Base-by-base conservation (phyloP, 2,329 filamentous ascomycete species). In the Mariannaea sp. region DNA sequence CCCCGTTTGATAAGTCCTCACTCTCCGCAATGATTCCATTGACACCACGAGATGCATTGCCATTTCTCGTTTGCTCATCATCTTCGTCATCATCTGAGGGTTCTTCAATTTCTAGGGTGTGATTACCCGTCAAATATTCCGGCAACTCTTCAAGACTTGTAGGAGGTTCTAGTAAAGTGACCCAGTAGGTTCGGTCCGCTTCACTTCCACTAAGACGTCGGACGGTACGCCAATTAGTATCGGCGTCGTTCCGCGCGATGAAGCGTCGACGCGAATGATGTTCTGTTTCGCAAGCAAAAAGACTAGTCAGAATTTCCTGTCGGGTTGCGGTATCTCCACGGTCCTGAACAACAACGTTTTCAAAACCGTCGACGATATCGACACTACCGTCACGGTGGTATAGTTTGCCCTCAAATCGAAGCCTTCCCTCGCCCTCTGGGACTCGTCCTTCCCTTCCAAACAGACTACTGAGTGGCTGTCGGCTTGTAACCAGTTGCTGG, bases 391-490 rank as follows among this genome's bases (percentile, higher is more conserved):
- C 82, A 4, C 74, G 70, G 44, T 82, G 80, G 36, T 79, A 75
- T n/a, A 78, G 75, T 68, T 92, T 92, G 50, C 88, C 89, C 61
- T 89, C 82, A 41, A 85, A 81, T 9, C 73, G 78, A 29, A 71
- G 58, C 49, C 78, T 79, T 24, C 78, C 73, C 52, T 90, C 85
- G 12, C 82, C 84, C 1, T 78, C 72, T 2, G 88, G 86, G 14
- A 90, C 85, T 49, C 80, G 77, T 1, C 87, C 87, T 55, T 90
- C 87, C 36, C 90, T 84, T 1, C 88, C 89, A 57, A 92, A 92
- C 42, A 84, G 73, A 59, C 84, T 84, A 68, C 89, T 92, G 39
- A 93, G 80, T 0, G 90, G 89, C 62, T 91, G 88, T 35, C 88
- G 83, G 46, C 87, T 85, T 12, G 86, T 82, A 10, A 94, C 83